Conservation (phyloP, 2,329 filamentous ascomycete genomes). For the Monosporascus sp. region DNA sequence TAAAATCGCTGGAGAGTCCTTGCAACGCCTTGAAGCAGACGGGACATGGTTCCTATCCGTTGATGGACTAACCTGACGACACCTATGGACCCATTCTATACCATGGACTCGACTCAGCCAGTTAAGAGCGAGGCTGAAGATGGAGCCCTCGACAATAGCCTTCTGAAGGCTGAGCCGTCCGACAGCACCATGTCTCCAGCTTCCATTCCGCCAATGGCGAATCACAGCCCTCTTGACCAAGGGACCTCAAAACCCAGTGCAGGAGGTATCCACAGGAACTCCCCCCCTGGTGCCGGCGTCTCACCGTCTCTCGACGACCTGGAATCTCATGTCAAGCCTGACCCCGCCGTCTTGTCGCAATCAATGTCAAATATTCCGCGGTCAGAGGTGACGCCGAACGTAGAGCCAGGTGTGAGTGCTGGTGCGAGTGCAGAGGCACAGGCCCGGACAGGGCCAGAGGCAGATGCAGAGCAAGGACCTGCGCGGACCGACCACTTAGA, state of each 20-base stretch:
- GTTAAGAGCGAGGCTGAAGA: not conserved
- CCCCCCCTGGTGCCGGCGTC: not conserved
- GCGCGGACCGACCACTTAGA: constrained; percentile 12
- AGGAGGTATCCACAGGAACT: not conserved
- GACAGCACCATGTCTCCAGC: not conserved
- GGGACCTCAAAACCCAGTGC: not conserved
- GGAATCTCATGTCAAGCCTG: not conserved
- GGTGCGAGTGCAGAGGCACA: not conserved
- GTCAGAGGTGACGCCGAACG: not conserved
- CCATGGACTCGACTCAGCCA: not conserved
- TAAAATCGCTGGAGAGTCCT: too few relatives aligned
- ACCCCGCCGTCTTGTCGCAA: not conserved
- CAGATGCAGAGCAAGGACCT: not conserved
- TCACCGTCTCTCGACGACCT: not conserved
- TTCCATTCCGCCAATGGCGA: not conserved
- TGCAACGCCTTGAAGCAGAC: too few relatives aligned
- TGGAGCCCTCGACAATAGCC: not conserved
- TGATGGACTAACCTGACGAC: too few relatives aligned
- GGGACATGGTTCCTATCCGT: too few relatives aligned
- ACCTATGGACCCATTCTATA: too few relatives aligned
- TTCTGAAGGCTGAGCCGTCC: not conserved
- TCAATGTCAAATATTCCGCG: not conserved
- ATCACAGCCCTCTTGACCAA: not conserved
- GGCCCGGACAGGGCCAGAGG: not conserved
- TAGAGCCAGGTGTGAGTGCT: not conserved